A percentile compares a stretch with the other conserved stretches of the same genome.
Evolutionary conservation across 1,139 yeast species (phyloP).

Genomic region (Protomyces gravidus): DNA sequence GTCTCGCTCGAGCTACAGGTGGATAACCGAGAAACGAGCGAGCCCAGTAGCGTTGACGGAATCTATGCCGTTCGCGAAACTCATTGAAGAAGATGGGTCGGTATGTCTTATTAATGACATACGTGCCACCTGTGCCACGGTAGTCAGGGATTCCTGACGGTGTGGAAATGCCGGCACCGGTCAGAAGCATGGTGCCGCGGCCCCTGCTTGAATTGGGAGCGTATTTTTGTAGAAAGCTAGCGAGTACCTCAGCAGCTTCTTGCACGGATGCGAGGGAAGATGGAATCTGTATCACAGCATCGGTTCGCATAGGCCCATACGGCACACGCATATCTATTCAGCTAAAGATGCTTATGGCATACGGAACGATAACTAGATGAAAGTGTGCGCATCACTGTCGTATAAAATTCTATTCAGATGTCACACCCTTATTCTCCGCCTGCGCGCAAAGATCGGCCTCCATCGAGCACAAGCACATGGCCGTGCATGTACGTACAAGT

Average conservation of each 20-base stretch:
- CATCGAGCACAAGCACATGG: constrained; percentile 25
- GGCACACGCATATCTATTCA: constrained; percentile 25
- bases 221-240: constrained; percentile 1
- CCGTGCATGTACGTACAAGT: constrained; percentile 19
- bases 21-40: constrained; percentile 36
- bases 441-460: constrained; percentile 19
- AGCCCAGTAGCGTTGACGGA: constrained; percentile 38
- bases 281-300: constrained; percentile 26
- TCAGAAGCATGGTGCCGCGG: constrained; percentile 29
- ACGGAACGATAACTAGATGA: too few species aligned
- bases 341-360: too few species aligned
- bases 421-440: not conserved
- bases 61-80: constrained; percentile 33
- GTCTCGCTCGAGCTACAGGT: constrained; percentile 33
- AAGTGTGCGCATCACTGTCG: too few species aligned
- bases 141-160: constrained; percentile 91
- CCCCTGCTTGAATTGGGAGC: not conserved
- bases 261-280: constrained; percentile 10
- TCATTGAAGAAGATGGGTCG: constrained; percentile 37
- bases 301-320: constrained; percentile 27
- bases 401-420: too few species aligned
- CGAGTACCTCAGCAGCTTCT: constrained; percentile 13
- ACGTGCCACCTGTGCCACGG: constrained; percentile 43
- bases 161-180: constrained; percentile 85
- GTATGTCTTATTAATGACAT: constrained; percentile 35